Evolutionary conservation across 2,329 filamentous ascomycete genomes (phyloP).

Genomic region (Herpomyces periplanetae): DNA sequence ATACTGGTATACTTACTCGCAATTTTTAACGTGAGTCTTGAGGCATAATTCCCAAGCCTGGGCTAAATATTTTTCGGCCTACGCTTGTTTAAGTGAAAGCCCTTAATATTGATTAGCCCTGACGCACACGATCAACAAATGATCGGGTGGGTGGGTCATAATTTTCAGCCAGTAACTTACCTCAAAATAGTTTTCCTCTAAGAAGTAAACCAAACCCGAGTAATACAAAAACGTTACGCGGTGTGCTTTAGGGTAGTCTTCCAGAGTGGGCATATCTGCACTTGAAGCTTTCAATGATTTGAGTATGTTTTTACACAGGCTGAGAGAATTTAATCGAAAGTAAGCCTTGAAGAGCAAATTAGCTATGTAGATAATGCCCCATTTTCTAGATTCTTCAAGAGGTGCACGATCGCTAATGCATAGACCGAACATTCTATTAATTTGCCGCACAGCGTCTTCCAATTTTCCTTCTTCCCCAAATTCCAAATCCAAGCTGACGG

Average conservation of each 20-base stretch:
- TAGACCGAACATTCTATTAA: conserved; percentile 66
- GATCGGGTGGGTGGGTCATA: conserved; percentile 1
- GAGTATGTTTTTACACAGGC: conserved; percentile 59
- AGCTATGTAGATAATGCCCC: conserved; percentile 79
- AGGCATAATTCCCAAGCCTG: conserved; percentile 52
- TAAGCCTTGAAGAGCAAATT: conserved; percentile 95
- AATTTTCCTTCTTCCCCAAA: conserved; percentile 41
- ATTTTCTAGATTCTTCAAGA: conserved; percentile 66
- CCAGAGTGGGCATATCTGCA: conserved; percentile 39
- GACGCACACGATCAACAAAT: background rate
- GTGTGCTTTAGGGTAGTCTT: conserved; percentile 51
- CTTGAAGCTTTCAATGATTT: conserved; percentile 36
- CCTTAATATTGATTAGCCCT: background rate
- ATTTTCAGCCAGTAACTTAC: too few species aligned
- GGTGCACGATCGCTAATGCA: conserved; percentile 58
- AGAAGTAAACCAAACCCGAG: conserved; percentile 57
- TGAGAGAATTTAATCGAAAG: conserved; percentile 53
- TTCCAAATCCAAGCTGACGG: too few species aligned
- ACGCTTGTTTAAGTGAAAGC: background rate
- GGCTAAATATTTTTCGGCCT: conserved; percentile 43
- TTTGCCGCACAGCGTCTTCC: conserved; percentile 53
- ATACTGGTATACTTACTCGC: conserved; percentile 18
- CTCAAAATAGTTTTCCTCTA: conserved; percentile 65
- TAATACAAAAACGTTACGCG: conserved; percentile 91
- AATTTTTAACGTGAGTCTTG: conserved; percentile 26